Evolutionary conservation across 2,329 filamentous ascomycete species (phyloP), one percentile per base, ranked within the genome.

Genomic region (Ophiostoma sp.): DNA sequence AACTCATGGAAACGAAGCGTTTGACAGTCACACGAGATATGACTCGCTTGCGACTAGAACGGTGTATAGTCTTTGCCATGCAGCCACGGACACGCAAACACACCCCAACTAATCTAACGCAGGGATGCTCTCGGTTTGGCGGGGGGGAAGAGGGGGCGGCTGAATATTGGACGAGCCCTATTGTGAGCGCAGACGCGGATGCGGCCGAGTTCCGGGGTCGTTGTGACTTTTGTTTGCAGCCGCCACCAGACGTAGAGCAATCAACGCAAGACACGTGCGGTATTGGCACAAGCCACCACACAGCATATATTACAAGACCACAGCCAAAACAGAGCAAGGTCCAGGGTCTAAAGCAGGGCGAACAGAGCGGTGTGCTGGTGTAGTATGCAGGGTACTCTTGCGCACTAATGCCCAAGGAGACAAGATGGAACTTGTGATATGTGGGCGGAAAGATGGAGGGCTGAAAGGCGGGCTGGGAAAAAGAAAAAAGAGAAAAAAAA

Each of bases 61-160:
- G 49, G 12, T 7, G 45, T 47, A 16, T 5, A n/a, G 45, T 11
- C 49, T 11, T 27, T 9, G 49, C n/a, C 49, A 27, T 55, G n/a
- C 49, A 55, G 16, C 49, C 4, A 27, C 27, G 27, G 27, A 27
- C 27, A 27, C 27, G 2, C 2, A 27, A 27, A 27, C 16, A 9
- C 27, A 45, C 18, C 18, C n/a, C 49, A 55, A 16, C 14, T 47
- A 47, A 12, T n/a, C 12, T 16, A n/a, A 12, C 49, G 49, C 49
- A 55, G 49, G 49, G 49, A 18, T 55, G 3, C 49, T 55, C 27
- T 55, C n/a, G 7, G 7, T 11, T 55, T 18, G 49, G 49, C 49
- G 49, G 49, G 18, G 49, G 11, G 49, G 18, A 55, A 55, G 49
- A 55, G 49, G 49, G 49, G 49, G 49, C 49, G 49, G 49, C 49